Conservation (phyloP, 192 early-diverging fungal genomes). For the Coemansia sp. region DNA sequence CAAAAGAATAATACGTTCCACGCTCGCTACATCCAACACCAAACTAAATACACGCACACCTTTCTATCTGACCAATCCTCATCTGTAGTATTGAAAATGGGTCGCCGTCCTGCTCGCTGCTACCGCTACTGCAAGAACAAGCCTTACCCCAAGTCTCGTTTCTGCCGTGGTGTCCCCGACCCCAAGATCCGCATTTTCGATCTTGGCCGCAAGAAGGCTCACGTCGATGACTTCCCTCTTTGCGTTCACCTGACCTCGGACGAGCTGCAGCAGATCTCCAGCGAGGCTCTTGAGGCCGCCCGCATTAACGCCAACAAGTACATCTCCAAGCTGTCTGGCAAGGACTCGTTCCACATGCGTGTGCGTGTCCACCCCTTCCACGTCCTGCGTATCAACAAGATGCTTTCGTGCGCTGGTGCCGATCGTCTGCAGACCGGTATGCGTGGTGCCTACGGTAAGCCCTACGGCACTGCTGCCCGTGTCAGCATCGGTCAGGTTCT, state of each 20-base stretch:
- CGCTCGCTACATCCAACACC: too few relatives aligned
- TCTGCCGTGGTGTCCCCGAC: conserved; percentile 99
- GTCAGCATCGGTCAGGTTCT: conserved; percentile 98
- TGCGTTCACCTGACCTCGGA: conserved; percentile 94
- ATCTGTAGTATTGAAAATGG: conserved; percentile 82
- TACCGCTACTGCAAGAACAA: conserved; percentile 99
- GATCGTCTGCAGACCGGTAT: conserved; percentile 99
- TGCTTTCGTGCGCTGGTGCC: conserved; percentile 99
- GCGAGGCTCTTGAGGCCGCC: conserved; percentile 97
- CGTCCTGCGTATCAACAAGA: conserved; percentile 99
- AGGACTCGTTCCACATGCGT: conserved; percentile 99
- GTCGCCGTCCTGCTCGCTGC: conserved; percentile 98
- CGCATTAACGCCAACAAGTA: conserved; percentile 99
- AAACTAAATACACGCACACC: too few relatives aligned
- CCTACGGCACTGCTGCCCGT: conserved; percentile 90
- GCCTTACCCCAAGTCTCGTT: conserved; percentile 98
- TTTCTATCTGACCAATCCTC: too few relatives aligned
- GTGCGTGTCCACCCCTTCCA: conserved; percentile 99
- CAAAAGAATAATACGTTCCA: too few relatives aligned
- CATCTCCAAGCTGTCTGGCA: conserved; percentile 93
- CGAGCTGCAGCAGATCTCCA: conserved; percentile 98
- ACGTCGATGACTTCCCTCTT: conserved; percentile 96
- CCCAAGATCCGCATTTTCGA: conserved; percentile 98
- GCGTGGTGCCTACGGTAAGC: conserved; percentile 99
- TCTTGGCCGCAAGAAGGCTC: conserved; percentile 95